Percentiles rank a stretch among this genome's conserved stretches.
phyloP scores from a whole-genome alignment of 257 asterid genomes.

The Nyctanthes arbortristis region DNA sequence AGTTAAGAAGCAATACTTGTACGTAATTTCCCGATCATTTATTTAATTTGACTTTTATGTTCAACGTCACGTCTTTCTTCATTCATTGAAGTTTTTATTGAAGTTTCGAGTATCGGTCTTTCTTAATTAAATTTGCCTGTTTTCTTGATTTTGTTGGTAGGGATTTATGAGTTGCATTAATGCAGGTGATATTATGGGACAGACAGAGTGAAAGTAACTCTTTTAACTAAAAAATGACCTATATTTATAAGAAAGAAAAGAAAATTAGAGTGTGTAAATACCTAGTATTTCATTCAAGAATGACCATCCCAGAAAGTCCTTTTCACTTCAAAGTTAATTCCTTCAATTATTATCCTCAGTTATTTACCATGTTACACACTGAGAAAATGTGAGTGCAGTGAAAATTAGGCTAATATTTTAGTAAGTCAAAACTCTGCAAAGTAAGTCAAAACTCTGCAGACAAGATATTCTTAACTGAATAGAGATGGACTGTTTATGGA shows the following conservation, averaged over 20 bases:
- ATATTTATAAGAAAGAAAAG: constrained; percentile 2
- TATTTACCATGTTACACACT: constrained; percentile 13
- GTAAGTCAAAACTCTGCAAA: not conserved
- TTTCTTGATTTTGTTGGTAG: not conserved
- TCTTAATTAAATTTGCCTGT: not conserved
- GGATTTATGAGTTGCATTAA: constrained; percentile 21
- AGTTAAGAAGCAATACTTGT: no score
- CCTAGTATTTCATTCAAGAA: no score
- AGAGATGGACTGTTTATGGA: constrained; percentile 4
- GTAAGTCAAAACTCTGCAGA: not conserved
- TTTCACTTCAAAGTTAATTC: no score
- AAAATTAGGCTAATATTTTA: not conserved
- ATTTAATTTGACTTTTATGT: no score
- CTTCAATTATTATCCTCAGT: no score
- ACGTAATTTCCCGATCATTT: no score
- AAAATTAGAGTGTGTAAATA: not conserved
- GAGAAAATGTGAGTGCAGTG: not conserved
- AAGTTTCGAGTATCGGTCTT: no score
- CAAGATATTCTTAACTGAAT: not conserved
- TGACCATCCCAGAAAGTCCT: no score
- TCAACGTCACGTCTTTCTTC: no score
- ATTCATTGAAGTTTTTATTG: no score
- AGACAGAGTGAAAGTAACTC: constrained; percentile 34
- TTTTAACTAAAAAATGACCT: constrained; percentile 23
- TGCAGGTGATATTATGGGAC: constrained; percentile 32